Evolutionary conservation across 106 monocot genomes (phyloP), one percentile per base, ranked within the genome.

Genomic region (Platanthera guangdongensis): DNA sequence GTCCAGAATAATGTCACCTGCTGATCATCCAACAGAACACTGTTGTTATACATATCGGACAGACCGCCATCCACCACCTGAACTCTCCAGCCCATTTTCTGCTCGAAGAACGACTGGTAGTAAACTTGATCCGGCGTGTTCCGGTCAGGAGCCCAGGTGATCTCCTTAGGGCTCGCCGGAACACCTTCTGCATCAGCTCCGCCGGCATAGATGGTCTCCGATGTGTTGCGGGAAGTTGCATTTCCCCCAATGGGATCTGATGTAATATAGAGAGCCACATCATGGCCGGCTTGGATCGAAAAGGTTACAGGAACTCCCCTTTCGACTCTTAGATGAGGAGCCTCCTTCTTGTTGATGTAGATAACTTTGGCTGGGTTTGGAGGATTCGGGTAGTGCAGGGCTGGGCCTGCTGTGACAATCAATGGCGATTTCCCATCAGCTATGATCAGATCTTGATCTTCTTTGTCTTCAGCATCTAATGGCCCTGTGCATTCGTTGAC

Each of bases 11-110:
- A 89, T 51, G 90, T 84, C 21, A 91, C 93, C 22, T 88, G 93
- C 68, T 89, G 93, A 82, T 97, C 93, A 82, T 97, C 93, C 81
- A 97, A 83, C 19, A 91, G 15, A 28, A 88, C 96, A 80, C 86
- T 97, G 60, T 88, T 97, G 72, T 97, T 94, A 63, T 93, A 97
- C 96, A 97, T 97, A 75, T 97, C 96, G 4, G 87, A 84, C 21
- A 97, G 84, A 19, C 96, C 96, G 28, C 96, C 96, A 85, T 97
- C 96, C 6, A 97, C 96, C 25, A 97, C 96, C 68, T 89, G 83
- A 79, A 97, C 79, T 85, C 89, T 97, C 93, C 93, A 97, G 19
- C 96, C 96, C 96, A 97, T 97, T 74, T 97, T 97, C 71, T 79
- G 79, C 59, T 82, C 89, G 73, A 82, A 97, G 1, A 97, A 52